A percentile compares a stretch with the other conserved stretches of the same genome.
phyloP scores from a whole-genome alignment of 495 filamentous ascomycete genomes.

The Aspergillus sclerotioniger region DNA sequence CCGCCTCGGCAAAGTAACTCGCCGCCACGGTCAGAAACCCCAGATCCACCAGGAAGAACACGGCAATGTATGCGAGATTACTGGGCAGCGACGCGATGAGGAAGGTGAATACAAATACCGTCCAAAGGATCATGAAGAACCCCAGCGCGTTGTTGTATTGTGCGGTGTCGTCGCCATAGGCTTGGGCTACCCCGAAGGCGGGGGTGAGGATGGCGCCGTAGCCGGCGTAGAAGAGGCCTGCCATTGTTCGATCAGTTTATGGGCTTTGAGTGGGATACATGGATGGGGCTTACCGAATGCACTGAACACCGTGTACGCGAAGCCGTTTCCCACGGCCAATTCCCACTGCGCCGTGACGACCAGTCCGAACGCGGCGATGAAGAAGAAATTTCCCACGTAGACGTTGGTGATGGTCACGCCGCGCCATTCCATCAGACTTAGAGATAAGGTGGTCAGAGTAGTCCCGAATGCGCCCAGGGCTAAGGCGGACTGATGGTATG shows the following conservation, averaged over 20 bases:
- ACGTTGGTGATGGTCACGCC: conserved; percentile 45
- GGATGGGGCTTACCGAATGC: conserved; percentile 21
- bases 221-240: conserved; percentile 24
- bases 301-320: conserved; percentile 47
- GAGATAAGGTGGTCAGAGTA: conserved; percentile 47
- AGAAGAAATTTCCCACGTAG: conserved; percentile 52
- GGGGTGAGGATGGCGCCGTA: conserved; percentile 26
- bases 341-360: conserved; percentile 54
- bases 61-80: conserved; percentile 47
- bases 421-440: conserved; percentile 51
- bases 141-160: conserved; percentile 25
- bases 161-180: conserved; percentile 22
- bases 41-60: conserved; percentile 48
- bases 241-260: conserved; percentile 1
- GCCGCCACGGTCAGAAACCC: conserved; percentile 45
- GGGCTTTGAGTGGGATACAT: conserved; percentile 19
- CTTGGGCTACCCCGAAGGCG: conserved; percentile 19
- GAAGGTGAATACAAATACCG: conserved; percentile 47
- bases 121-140: conserved; percentile 46
- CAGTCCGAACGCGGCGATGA: conserved; percentile 47
- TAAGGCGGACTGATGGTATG: conserved; percentile 31
- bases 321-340: conserved; percentile 46
- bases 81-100: conserved; percentile 44
- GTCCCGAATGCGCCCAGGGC: conserved; percentile 52
- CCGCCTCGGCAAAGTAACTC: conserved; percentile 45